Evolutionary conservation across 305 asterid species (phyloP), one percentile per base, ranked within the genome.

Genomic region (Ilex paraguariensis): DNA sequence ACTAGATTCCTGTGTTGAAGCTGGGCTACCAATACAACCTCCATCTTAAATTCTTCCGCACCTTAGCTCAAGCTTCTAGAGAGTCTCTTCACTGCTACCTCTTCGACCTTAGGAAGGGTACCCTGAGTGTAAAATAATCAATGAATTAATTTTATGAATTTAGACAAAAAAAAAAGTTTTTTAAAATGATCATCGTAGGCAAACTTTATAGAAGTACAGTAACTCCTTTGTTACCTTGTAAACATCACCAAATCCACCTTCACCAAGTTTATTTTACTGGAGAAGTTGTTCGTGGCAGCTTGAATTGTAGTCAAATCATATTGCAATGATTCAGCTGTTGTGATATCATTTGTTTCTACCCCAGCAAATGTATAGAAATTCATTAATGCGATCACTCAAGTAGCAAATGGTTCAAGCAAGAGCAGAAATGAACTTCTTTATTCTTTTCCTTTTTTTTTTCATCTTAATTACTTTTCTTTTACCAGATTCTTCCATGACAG

Each of bases 231-330:
- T 17, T 39, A 75, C 84, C 88, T 75, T 72, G 56, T 77, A 79
- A 16, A 79, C 88, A 4, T 51, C 30, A 1, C 88, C 85, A 61
- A 79, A 82, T 75, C 86, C 86, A 13, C 87, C 87, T 71, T 72
- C 61, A 3, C 87, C 93, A 21, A 85, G 45, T 73, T 68, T 81
- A 53, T 73, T 77, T 60, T 62, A 0, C 44, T 31, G 1, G 79
- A 75, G 69, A 75, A 71, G 50, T 63, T 57, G 36, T 65, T 71
- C 0, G 93, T 82, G 14, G 85, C 88, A 28, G 49, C 62, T 76
- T 67, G 65, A 53, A 82, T 67, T 3, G 51, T 61, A 57, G 50
- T 56, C 15, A 82, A 69, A 8, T 57, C 39, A 59, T 75, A 81
- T 49, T 81, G 75, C 48, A 77, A 48, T 7, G 82, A 84, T 7